A percentile compares a stretch with the other conserved stretches of the same genome.
Evolutionary conservation across 352 stramenopile species (phyloP).

Genomic region (Halophytophthora batemanensis): DNA sequence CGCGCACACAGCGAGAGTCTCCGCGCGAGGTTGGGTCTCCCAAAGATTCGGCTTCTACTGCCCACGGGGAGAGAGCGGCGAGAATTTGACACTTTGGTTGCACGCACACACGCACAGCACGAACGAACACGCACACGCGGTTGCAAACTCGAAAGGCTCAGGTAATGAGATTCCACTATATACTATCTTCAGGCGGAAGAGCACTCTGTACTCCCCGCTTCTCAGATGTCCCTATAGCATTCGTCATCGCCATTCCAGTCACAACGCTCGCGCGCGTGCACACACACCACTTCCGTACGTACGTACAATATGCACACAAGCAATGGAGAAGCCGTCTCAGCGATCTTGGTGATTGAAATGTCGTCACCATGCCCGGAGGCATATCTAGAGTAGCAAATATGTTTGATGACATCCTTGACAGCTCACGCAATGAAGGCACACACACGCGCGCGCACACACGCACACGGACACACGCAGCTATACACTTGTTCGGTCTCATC

Average conservation of each 20-base stretch:
- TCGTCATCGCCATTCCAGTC: conserved; percentile 69
- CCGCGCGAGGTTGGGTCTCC: conserved; percentile 45
- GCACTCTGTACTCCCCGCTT: conserved; percentile 33
- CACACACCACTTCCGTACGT: too few species aligned
- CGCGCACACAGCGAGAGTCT: conserved; percentile 14
- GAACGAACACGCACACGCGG: not conserved
- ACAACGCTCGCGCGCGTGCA: conserved; percentile 4
- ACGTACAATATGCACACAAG: conserved; percentile 1
- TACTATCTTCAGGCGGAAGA: conserved; percentile 63
- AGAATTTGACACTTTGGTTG: conserved; percentile 93
- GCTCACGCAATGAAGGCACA: conserved; percentile 6
- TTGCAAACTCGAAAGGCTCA: conserved; percentile 53
- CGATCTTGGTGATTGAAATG: conserved; percentile 90
- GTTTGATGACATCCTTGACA: conserved; percentile 80
- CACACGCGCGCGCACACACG: conserved; percentile 22
- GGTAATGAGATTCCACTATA: conserved; percentile 91
- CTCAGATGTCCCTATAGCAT: conserved; percentile 90
- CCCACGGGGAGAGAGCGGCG: conserved; percentile 56
- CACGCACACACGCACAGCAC: too few species aligned
- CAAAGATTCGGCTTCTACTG: conserved; percentile 89
- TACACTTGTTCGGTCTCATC: conserved; percentile 60
- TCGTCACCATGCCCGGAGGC: conserved; percentile 64
- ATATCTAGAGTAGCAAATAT: conserved; percentile 93
- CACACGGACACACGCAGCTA: conserved; percentile 17
- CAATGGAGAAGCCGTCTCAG: conserved; percentile 62